Evolutionary conservation across 2,329 filamentous ascomycete species (phyloP).

Genomic region (Colletotrichum noveboracense): DNA sequence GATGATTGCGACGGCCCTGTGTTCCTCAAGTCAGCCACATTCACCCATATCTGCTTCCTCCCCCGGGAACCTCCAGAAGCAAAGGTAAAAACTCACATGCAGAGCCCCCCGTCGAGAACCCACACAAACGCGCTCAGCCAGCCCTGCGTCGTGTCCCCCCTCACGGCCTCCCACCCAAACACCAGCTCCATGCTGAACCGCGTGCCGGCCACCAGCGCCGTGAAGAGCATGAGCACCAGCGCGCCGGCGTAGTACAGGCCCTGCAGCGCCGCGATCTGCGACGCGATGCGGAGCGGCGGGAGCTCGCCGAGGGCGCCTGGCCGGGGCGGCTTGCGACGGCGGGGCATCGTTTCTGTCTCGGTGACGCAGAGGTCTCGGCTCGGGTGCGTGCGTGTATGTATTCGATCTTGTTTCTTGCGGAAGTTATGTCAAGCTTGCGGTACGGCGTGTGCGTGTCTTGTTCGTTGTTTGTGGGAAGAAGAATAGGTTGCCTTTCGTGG

Average conservation of each 20-base stretch:
- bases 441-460: not conserved
- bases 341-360: conserved; percentile 47
- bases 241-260: conserved; percentile 59
- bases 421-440: not conserved
- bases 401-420: not conserved
- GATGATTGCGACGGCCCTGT: conserved; percentile 82
- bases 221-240: conserved; percentile 61
- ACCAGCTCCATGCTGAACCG: conserved; percentile 59
- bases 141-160: conserved; percentile 66
- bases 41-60: not conserved
- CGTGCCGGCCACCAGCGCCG: conserved; percentile 61
- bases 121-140: conserved; percentile 65
- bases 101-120: conserved; percentile 60
- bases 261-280: conserved; percentile 64
- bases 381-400: not conserved
- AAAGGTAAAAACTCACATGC: conserved; percentile 44
- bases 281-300: conserved; percentile 63
- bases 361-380: not conserved
- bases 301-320: conserved; percentile 65
- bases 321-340: conserved; percentile 62
- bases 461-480: not conserved
- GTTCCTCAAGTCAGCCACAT: not conserved
- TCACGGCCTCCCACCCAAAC: conserved; percentile 62
- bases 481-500: not conserved
- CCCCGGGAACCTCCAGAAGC: not conserved